Percentiles rank a stretch among this genome's conserved stretches.
Evolutionary conservation across 495 filamentous ascomycete genomes (phyloP).

Genomic region (Penicillium malachiteum): DNA sequence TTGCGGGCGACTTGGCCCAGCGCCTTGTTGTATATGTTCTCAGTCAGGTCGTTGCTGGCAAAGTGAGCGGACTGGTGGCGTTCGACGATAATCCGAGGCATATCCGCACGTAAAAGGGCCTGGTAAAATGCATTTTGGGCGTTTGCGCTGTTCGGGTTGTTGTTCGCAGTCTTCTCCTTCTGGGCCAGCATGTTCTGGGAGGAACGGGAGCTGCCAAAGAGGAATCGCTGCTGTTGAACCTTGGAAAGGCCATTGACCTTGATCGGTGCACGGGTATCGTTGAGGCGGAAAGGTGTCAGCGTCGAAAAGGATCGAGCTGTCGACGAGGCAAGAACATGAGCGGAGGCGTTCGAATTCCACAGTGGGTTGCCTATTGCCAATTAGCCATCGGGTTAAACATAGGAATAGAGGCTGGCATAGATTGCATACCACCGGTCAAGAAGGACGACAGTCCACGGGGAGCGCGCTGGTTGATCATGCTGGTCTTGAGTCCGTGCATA

Average conservation of each 20-base stretch:
- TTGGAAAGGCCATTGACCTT: conserved; percentile 25
- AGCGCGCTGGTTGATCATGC: conserved; percentile 16
- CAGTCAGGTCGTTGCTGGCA: conserved; percentile 70
- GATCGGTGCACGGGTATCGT: conserved; percentile 20
- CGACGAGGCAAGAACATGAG: conserved; percentile 13
- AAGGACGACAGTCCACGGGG: conserved; percentile 20
- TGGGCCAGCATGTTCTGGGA: conserved; percentile 63
- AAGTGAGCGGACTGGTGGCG: conserved; percentile 83
- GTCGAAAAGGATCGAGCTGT: conserved; percentile 40
- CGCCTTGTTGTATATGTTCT: conserved; percentile 71
- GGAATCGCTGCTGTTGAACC: conserved; percentile 45
- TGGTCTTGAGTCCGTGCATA: conserved; percentile 25
- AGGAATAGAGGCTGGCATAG: not conserved
- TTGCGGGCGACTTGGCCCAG: conserved; percentile 61
- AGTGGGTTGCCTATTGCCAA: conserved; percentile 19
- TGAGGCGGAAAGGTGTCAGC: conserved; percentile 30
- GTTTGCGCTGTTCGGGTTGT: conserved; percentile 79
- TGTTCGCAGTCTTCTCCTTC: conserved; percentile 85
- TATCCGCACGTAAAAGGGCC: conserved; percentile 82
- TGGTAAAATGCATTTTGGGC: conserved; percentile 93
- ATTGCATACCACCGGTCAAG: conserved; percentile 16
- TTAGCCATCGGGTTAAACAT: not conserved
- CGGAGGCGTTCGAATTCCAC: conserved; percentile 21
- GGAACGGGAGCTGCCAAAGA: conserved; percentile 54
- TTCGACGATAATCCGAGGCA: conserved; percentile 88